Evolutionary conservation across 192 early-diverging fungal genomes (phyloP).

Genomic region (Gamsiella multidivaricata): DNA sequence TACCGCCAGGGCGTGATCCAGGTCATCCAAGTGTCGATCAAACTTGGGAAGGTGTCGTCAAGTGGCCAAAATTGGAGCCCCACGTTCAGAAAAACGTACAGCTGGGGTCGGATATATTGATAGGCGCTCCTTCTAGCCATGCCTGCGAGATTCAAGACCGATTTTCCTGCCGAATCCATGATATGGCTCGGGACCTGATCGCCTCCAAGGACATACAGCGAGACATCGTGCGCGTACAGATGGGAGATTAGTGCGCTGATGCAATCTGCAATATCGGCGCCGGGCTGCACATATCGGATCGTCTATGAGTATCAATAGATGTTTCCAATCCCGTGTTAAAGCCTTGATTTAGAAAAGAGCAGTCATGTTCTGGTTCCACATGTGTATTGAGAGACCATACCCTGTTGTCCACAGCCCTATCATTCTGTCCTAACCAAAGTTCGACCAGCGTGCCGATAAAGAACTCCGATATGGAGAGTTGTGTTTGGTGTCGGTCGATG

Average conservation of each 20-base stretch:
- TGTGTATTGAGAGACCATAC: no score
- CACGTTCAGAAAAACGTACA: constrained; percentile 30
- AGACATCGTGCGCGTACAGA: constrained; percentile 24
- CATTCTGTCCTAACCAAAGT: constrained; percentile 49
- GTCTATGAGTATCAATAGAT: constrained; percentile 2
- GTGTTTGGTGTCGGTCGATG: constrained; percentile 27
- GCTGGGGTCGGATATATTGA: constrained; percentile 42
- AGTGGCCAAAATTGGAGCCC: constrained; percentile 41
- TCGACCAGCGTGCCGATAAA: constrained; percentile 46
- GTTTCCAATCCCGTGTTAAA: not conserved
- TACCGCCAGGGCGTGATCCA: constrained; percentile 53
- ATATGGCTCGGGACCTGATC: constrained; percentile 31
- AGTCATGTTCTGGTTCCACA: not conserved
- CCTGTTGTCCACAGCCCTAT: constrained; percentile 34
- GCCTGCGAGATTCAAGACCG: constrained; percentile 24
- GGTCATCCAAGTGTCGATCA: constrained; percentile 37
- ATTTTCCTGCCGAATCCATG: constrained; percentile 23
- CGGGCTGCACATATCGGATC: constrained; percentile 45
- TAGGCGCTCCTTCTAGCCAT: constrained; percentile 49
- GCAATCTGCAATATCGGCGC: constrained; percentile 38
- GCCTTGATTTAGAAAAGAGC: not conserved
- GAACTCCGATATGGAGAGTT: constrained; percentile 45
- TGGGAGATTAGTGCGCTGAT: constrained; percentile 27
- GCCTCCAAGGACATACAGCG: constrained; percentile 40
- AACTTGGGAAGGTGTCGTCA: constrained; percentile 38